Percentiles rank a stretch among this genome's conserved stretches.
phyloP scores from a whole-genome alignment of 2,329 filamentous ascomycete species.

The Ampelomyces quisqualis region DNA sequence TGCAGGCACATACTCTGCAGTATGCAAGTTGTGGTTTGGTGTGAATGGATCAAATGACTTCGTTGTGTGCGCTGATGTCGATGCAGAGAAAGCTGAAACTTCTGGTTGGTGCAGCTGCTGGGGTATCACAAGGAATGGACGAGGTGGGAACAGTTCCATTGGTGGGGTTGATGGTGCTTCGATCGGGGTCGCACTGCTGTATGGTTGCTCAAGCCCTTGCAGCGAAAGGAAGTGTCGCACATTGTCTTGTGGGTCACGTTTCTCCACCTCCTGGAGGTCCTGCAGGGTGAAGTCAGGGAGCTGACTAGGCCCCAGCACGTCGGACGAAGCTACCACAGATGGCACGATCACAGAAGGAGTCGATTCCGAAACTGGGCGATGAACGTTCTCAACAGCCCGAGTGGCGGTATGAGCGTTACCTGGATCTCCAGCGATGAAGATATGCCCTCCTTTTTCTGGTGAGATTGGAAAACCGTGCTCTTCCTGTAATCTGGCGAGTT shows the following conservation, averaged over 20 bases:
- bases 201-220: conserved; percentile 64
- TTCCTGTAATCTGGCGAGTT: conserved; percentile 71
- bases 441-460: conserved; percentile 63
- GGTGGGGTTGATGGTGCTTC: conserved; percentile 44
- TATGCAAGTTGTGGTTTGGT: conserved; percentile 41
- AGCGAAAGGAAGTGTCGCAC: conserved; percentile 88
- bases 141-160: conserved; percentile 44
- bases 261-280: conserved; percentile 69
- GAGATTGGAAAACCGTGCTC: conserved; percentile 68
- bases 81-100: conserved; percentile 39
- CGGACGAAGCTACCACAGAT: conserved; percentile 87
- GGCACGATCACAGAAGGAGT: conserved; percentile 53
- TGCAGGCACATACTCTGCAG: conserved; percentile 45
- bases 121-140: conserved; percentile 34
- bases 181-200: conserved; percentile 70
- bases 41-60: conserved; percentile 31
- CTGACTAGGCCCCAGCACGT: conserved; percentile 73
- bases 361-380: conserved; percentile 71
- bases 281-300: conserved; percentile 67
- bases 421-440: conserved; percentile 76
- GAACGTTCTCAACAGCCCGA: conserved; percentile 56
- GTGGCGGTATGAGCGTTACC: conserved; percentile 69
- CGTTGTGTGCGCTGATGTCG: conserved; percentile 38
- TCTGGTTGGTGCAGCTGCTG: conserved; percentile 30
- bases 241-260: conserved; percentile 84